Evolutionary conservation across 768 basidiomycete species (phyloP), one percentile per base, ranked within the genome.

Genomic region (Trametes maxima): DNA sequence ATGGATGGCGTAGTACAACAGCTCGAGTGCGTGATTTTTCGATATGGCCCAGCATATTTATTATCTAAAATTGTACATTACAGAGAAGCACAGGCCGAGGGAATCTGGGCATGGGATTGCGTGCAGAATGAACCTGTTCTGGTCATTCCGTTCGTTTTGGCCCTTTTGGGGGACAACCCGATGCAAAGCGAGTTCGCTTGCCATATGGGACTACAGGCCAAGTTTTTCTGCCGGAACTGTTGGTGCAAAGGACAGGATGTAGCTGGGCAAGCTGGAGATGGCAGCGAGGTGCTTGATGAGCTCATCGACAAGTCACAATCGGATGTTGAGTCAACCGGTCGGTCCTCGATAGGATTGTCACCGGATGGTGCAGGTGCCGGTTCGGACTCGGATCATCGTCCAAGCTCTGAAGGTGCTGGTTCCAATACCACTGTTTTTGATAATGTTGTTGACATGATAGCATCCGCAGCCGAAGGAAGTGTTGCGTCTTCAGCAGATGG

Each of bases 121-220:
- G 36, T 51, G 0, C 10, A 40, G 5, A 10, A 60, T 4, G 63
- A 65, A 40, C 22, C 21, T 5, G 54, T 68, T 2, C 53, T 70
- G 0, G 19, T 68, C 3, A 51, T 68, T 10, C 62, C 66, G 0
- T 54, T 36, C 7, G 57, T 67, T 2, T 43, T 67, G 2, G 65
- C 63, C 1, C 22, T 68, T 5, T 68, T 76, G 0, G 80, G 79
- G 0, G 78, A 82, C 59, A 81, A 82, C 62, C 80, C 78, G 0
- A 80, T 80, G 80, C 76, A 68, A 37, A 70, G 79, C 46, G 77
- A 81, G 64, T 66, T 81, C 59, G 73, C 78, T 0, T 80, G 74
- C 49, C 82, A 83, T 50, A 74, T 80, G 3, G 57, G 80, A 78
- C 0, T 57, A 78, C 10, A 55, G 47, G 0, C 78, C 73, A 0